Percentiles rank a stretch among this genome's conserved stretches.
These are phyloP conservation scores for Solanum etuberosum DNA, from an alignment of 257 asterid species.

Conservation along the genomic window DNA sequence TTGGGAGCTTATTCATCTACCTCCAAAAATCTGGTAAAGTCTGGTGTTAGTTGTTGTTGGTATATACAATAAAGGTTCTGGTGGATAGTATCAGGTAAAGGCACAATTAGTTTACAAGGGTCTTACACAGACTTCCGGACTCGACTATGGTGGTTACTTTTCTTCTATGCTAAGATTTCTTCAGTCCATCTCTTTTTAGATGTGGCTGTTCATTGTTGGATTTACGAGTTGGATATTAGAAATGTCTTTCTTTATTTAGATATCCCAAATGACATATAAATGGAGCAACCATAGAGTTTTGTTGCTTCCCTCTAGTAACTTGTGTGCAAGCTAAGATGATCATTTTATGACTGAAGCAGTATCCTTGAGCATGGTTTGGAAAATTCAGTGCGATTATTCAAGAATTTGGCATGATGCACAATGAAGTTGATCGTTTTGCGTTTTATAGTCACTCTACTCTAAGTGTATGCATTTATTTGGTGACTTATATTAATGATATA, in stretches of 20 bases:
- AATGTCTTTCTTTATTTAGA: neutral
- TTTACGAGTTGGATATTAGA: neutral
- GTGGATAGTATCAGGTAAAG: neutral
- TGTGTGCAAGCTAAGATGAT: neutral
- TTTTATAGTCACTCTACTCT: neutral
- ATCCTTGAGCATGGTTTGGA: neutral
- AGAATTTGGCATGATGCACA: neutral
- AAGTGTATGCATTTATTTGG: neutral
- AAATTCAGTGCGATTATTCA: neutral
- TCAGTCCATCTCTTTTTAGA: neutral
- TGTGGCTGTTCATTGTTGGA: neutral
- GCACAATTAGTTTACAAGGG: neutral
- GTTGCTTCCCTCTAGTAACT: neutral
- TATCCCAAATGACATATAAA: neutral
- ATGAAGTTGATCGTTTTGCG: neutral
- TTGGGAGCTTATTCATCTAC: neutral
- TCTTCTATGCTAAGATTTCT: neutral
- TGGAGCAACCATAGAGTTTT: neutral
- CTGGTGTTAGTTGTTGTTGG: neutral
- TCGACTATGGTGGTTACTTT: neutral
- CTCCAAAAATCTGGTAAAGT: neutral
- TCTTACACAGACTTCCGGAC: neutral
- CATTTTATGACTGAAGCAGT: neutral
- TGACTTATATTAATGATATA: neutral
- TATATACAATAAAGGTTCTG: neutral